Evolutionary conservation across 441 rosid species (phyloP).

Genomic region (Erodium chrysanthum): DNA sequence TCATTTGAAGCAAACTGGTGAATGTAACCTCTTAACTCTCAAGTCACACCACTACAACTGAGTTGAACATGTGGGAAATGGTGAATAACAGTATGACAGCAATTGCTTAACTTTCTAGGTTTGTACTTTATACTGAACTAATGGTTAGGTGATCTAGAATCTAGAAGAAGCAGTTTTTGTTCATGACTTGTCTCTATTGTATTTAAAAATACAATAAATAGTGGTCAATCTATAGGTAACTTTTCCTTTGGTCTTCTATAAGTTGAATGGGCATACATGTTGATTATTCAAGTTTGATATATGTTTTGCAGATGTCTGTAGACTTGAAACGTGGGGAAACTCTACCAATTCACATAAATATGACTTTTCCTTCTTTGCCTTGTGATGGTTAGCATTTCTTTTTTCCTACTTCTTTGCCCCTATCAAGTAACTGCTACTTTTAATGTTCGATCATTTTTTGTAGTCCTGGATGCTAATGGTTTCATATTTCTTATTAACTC

Average conservation of each 20-base stretch:
- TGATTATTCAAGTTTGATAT: neutral
- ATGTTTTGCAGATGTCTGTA: constrained; percentile 72
- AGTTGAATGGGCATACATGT: neutral
- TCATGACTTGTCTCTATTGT: neutral
- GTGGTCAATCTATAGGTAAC: neutral
- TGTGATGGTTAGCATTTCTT: constrained; percentile 68
- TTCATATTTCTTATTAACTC: constrained; percentile 12
- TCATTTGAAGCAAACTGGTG: too few species aligned
- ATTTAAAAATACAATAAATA: neutral
- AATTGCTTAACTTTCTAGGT: neutral
- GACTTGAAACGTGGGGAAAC: constrained; percentile 98
- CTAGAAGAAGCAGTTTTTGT: neutral
- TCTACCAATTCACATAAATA: constrained; percentile 90
- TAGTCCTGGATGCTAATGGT: neutral
- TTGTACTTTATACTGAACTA: constrained; percentile 1
- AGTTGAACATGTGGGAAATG: too few species aligned
- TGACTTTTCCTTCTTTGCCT: constrained; percentile 93
- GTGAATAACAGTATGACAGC: neutral
- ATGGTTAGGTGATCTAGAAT: neutral
- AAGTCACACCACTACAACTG: too few species aligned
- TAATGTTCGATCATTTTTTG: neutral
- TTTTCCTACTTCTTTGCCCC: neutral
- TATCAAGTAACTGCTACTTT: neutral
- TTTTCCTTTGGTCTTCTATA: neutral
- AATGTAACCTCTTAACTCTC: too few species aligned